phyloP scores from a whole-genome alignment of 345 rosid species.

The Theobroma cacao region DNA sequence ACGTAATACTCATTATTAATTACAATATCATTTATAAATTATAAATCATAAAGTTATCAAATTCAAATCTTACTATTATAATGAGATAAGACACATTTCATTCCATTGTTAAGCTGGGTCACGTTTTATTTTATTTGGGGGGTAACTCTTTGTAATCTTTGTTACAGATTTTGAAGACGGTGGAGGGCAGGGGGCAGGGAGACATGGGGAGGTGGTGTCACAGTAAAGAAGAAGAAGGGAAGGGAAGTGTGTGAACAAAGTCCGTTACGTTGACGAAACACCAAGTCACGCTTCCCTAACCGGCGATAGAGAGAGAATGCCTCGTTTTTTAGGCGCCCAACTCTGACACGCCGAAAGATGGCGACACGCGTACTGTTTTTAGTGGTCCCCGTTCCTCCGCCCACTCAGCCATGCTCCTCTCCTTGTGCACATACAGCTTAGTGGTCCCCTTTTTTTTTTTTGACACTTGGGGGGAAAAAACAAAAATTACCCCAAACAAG shows the following conservation, averaged over 20 bases:
- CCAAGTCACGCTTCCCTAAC: slow-evolving; percentile 22
- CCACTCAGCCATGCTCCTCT: not conserved
- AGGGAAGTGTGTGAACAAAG: not conserved
- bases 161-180: not conserved
- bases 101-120: not conserved
- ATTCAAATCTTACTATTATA: no score
- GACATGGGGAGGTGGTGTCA: slow-evolving; percentile 20
- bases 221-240: not conserved
- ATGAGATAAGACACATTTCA: not conserved
- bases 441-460: not conserved
- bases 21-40: no score
- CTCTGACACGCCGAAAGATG: slow-evolving; percentile 13
- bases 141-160: not conserved
- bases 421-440: not conserved
- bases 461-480: not conserved
- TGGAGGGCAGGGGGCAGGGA: not conserved
- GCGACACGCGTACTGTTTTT: slow-evolving; percentile 5
- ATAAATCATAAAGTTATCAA: no score
- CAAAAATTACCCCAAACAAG: not conserved
- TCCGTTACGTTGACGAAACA: slow-evolving; percentile 34
- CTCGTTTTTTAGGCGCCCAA: not conserved
- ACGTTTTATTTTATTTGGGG: not conserved
- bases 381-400: not conserved
- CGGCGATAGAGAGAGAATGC: not conserved
- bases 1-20: no score